These are phyloP conservation scores for Fraxinus greggii DNA, from an alignment of 305 asterid species.

Conservation along the genomic window DNA sequence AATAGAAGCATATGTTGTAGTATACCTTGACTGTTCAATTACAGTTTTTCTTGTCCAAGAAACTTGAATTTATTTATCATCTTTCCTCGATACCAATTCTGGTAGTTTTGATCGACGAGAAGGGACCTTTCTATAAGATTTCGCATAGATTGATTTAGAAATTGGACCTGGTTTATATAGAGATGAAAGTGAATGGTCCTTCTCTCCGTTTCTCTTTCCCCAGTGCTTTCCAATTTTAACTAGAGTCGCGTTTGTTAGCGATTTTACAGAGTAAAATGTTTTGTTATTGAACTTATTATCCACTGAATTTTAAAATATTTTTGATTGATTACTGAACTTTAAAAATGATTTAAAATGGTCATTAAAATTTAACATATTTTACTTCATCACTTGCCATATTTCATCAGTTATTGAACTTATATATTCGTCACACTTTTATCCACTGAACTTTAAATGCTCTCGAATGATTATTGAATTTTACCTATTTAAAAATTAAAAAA, in stretches of 20 bases:
- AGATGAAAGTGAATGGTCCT: background rate
- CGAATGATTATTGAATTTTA: no score
- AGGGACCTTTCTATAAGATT: background rate
- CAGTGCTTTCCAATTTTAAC: background rate
- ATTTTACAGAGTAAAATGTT: no score
- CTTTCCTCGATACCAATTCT: background rate
- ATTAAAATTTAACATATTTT: no score
- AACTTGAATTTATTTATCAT: background rate
- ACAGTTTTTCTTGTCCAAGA: background rate
- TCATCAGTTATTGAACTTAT: no score
- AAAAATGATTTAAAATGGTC: no score
- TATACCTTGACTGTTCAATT: background rate
- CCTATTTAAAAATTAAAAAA: no score
- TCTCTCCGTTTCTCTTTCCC: background rate
- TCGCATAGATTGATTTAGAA: background rate
- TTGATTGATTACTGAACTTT: no score
- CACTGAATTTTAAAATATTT: no score
- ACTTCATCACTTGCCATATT: no score
- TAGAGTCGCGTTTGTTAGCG: background rate
- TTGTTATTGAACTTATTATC: no score
- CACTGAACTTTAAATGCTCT: no score
- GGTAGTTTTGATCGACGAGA: slow-evolving; percentile 13
- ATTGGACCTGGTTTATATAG: background rate
- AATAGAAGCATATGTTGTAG: background rate
- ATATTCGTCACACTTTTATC: no score